Percentiles rank a stretch among this genome's conserved stretches.
Evolutionary conservation across 208 protist genomes (phyloP).

Genomic region (Blastocrithidia nonstop): DNA sequence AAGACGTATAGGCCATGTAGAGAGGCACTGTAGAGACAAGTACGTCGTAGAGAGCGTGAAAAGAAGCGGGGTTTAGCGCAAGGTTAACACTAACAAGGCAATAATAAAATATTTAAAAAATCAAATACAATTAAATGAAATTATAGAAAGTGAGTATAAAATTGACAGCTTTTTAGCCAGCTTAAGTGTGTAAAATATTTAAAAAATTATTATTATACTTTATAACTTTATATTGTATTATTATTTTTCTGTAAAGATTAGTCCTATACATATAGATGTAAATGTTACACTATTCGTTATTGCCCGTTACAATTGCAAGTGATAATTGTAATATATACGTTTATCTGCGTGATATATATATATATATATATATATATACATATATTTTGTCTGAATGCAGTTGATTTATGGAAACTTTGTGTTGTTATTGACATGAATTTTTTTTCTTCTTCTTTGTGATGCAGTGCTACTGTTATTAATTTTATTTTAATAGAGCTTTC

Average conservation of each 20-base stretch:
- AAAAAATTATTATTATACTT: too few relatives aligned
- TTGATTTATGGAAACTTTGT: too few relatives aligned
- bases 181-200: too few relatives aligned
- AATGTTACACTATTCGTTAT: background rate
- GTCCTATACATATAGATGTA: slow-evolving; percentile 3
- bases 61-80: background rate
- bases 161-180: background rate
- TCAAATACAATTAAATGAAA: background rate
- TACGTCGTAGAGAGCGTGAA: slow-evolving; percentile 1
- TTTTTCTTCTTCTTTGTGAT: background rate
- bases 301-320: too few relatives aligned
- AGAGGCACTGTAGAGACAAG: slow-evolving; percentile 18
- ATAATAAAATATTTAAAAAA: background rate
- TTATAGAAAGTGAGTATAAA: background rate
- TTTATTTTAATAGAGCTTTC: too few relatives aligned
- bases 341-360: too few relatives aligned
- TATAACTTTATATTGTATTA: too few relatives aligned
- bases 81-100: slow-evolving; percentile 2
- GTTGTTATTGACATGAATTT: background rate
- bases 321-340: too few relatives aligned
- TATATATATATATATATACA: background rate
- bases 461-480: too few relatives aligned
- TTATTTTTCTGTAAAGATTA: too few relatives aligned
- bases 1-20: slow-evolving; percentile 67
- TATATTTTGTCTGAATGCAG: background rate